phyloP scores from a whole-genome alignment of 805 yeast species.

The Saccharomyces mikatae region DNA sequence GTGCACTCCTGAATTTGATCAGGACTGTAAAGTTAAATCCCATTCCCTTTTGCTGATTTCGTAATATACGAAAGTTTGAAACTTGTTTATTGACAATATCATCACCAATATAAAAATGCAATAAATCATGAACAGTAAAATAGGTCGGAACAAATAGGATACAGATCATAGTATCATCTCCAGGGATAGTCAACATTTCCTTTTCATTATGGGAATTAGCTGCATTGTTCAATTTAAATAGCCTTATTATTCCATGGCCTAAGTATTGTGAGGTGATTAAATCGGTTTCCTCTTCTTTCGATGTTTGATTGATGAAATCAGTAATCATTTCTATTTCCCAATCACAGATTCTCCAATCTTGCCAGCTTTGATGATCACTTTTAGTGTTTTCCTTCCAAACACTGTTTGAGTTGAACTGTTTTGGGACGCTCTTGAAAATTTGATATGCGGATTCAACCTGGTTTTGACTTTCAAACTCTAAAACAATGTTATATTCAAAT shows the following conservation, averaged over 20 bases:
- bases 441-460: constrained; percentile 9
- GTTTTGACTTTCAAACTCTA: constrained; percentile 10
- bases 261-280: constrained; percentile 44
- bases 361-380: not conserved
- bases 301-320: not conserved
- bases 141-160: constrained; percentile 84
- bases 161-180: constrained; percentile 63
- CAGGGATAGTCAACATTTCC: constrained; percentile 28
- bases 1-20: constrained; percentile 56
- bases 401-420: not conserved
- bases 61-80: constrained; percentile 65
- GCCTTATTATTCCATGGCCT: constrained; percentile 67
- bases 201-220: constrained; percentile 1
- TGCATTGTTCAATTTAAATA: constrained; percentile 42
- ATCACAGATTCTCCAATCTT: constrained; percentile 16
- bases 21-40: constrained; percentile 58
- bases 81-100: constrained; percentile 45
- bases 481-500: constrained; percentile 7
- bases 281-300: constrained; percentile 9
- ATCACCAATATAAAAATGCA: constrained; percentile 64
- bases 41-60: constrained; percentile 51
- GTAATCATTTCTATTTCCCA: constrained; percentile 2
- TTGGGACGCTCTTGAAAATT: constrained; percentile 3
- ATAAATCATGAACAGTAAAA: constrained; percentile 73
- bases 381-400: not conserved